phyloP scores from a whole-genome alignment of 1,284 basidiomycete species.

The Irpex sp. region DNA sequence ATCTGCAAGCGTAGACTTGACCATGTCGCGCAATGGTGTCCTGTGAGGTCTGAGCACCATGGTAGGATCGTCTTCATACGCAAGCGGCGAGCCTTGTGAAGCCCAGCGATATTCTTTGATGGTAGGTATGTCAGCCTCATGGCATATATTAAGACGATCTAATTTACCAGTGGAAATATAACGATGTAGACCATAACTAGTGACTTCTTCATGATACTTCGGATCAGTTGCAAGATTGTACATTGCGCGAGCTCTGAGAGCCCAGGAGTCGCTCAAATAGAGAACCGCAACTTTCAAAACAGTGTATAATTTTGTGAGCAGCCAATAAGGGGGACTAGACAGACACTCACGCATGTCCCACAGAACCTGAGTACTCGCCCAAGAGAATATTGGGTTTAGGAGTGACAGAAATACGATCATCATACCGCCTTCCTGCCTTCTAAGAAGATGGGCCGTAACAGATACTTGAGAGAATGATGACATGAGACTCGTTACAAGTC shows the following conservation, averaged over 20 bases:
- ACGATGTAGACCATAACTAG: neutral
- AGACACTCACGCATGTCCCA: neutral
- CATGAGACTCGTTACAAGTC: neutral
- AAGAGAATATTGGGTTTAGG: neutral
- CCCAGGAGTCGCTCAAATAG: neutral
- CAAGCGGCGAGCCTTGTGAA: neutral
- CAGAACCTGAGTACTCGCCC: neutral
- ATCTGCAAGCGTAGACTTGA: neutral
- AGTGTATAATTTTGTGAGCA: neutral
- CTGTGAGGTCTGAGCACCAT: neutral
- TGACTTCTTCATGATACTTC: slow-evolving; percentile 4
- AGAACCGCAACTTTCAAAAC: neutral
- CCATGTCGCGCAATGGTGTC: neutral
- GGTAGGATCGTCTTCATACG: neutral
- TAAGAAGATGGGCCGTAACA: neutral
- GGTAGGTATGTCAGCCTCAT: neutral
- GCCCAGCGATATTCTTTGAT: neutral
- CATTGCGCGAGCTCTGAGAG: slow-evolving; percentile 3
- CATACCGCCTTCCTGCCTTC: neutral
- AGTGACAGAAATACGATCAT: neutral
- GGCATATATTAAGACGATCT: neutral
- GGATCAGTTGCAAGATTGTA: slow-evolving; percentile 6
- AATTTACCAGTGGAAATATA: slow-evolving; percentile 2
- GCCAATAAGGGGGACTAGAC: neutral
- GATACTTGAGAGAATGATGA: neutral